Base-by-base conservation (phyloP, 106 monocot genomes). In the Dendrobium catenatum region DNA sequence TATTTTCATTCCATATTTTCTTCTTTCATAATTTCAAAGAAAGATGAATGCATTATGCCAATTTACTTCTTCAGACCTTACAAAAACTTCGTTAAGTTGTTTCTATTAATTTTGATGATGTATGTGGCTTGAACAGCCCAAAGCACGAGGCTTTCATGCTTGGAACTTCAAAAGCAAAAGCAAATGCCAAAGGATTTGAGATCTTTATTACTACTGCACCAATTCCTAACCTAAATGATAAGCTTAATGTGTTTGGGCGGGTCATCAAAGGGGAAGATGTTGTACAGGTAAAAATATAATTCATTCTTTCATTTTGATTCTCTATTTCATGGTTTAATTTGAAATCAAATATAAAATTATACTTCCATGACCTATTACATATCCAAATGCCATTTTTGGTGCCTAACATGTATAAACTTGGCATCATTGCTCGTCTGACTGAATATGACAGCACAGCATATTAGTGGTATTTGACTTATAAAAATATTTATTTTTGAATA, bases 61-160 rank as follows among this genome's bases (percentile, higher is more conserved):
- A 74, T 42, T 18, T 74, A 42, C 13, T 42, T 74, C 16, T 19
- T 33, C 11, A 4, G 18, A 74, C 15, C 13, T 51, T 51, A 13
- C 51, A 51, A 10, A 51, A 51, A 51, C 51, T 51, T 51, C 16
- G 13, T 13, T 13, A 13, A 2, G 10, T 15, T 51, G 15, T 42
- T 79, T 16, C 37, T 79, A 33, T 49, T 24, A 72, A 20, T 68
- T 51, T 80, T 72, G 51, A 31, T 49, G 15, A 13, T 55, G 51
- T 49, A 10, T 13, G 2, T 29, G 1, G 41, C 6, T 56, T 78
- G 18, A 79, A 26, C 90, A 99, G 99, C 76, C 88, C 95, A 83
- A 99, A 95, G 80, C 99, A 93, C 55, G 99, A 99, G 80, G 95
- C 95, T 18, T 99, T 99, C 80, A 92, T 99, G 99, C 81, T 99